Percentiles rank a stretch among this genome's conserved stretches.
Conservation (phyloP, 169 alveolate genomes). For the Theileria sp. region DNA sequence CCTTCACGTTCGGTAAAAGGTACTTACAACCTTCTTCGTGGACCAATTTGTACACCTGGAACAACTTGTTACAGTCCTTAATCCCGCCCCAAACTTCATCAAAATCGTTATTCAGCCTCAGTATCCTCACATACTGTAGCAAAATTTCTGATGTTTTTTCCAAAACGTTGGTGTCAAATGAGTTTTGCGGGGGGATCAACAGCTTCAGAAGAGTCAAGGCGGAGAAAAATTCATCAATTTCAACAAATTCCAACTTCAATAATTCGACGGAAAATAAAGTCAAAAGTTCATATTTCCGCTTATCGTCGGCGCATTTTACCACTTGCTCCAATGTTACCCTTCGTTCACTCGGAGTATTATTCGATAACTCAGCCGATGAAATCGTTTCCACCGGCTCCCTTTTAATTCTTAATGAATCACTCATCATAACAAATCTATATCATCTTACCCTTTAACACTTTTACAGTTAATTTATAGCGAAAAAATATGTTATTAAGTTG, state of each 20-base stretch:
- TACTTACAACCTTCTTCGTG: slow-evolving; percentile 42
- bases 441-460: neutral
- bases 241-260: neutral
- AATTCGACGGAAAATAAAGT: neutral
- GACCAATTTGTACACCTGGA: slow-evolving; percentile 20
- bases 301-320: neutral
- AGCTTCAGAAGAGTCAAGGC: neutral
- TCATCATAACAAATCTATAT: neutral
- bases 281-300: slow-evolving; percentile 41
- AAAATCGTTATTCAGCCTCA: slow-evolving; percentile 6
- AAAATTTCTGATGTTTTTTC: slow-evolving; percentile 40
- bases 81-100: slow-evolving; percentile 36
- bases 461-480: neutral
- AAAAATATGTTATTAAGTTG: neutral
- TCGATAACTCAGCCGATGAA: neutral
- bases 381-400: neutral
- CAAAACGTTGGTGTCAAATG: neutral
- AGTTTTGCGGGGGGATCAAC: neutral
- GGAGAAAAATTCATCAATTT: neutral
- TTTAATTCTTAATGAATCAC: neutral
- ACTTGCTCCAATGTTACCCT: slow-evolving; percentile 33
- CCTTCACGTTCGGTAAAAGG: slow-evolving; percentile 49
- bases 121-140: slow-evolving; percentile 33
- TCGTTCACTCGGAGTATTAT: neutral
- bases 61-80: slow-evolving; percentile 21